Percentiles rank a stretch among this genome's conserved stretches.
Conservation (phyloP, 1,139 yeast genomes). For the Scheffersomyces insectosa region DNA sequence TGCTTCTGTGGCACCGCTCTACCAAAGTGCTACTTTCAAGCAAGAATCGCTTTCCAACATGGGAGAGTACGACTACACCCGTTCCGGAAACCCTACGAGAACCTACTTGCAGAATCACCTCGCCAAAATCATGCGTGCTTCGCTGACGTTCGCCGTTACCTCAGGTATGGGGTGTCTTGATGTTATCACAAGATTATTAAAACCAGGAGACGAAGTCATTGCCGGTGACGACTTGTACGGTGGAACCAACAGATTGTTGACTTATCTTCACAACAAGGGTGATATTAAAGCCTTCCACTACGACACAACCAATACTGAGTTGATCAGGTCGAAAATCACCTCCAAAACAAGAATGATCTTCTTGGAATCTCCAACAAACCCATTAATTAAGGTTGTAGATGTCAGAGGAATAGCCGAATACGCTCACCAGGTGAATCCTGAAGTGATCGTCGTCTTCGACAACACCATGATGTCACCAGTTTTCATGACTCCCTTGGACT, state of each 20-base stretch:
- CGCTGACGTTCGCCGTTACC: slow-evolving; percentile 75
- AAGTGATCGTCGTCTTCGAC: slow-evolving; percentile 79
- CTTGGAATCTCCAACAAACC: slow-evolving; percentile 90
- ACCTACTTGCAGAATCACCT: slow-evolving; percentile 75
- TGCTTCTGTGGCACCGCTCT: slow-evolving; percentile 85
- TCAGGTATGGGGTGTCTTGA: slow-evolving; percentile 94
- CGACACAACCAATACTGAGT: slow-evolving; percentile 74
- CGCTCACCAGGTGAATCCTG: slow-evolving; percentile 69
- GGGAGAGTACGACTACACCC: slow-evolving; percentile 88
- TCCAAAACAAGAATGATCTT: slow-evolving; percentile 68
- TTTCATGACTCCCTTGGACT: slow-evolving; percentile 77
- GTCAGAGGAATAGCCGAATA: slow-evolving; percentile 62
- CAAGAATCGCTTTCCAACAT: slow-evolving; percentile 71
- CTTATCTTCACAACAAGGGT: slow-evolving; percentile 67
- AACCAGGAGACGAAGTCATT: slow-evolving; percentile 80
- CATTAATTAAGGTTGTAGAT: slow-evolving; percentile 84
- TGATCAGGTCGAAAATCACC: slow-evolving; percentile 55
- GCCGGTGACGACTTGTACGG: slow-evolving; percentile 95
- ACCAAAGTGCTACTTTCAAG: slow-evolving; percentile 92
- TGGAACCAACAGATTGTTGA: slow-evolving; percentile 84
- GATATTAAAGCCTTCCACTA: slow-evolving; percentile 71
- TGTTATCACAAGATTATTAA: slow-evolving; percentile 70
- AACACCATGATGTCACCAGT: slow-evolving; percentile 96
- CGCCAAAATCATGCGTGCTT: slow-evolving; percentile 73
- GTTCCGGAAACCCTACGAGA: slow-evolving; percentile 95